Evolutionary conservation across 305 asterid species (phyloP).

Genomic region (Withania somnifera): DNA sequence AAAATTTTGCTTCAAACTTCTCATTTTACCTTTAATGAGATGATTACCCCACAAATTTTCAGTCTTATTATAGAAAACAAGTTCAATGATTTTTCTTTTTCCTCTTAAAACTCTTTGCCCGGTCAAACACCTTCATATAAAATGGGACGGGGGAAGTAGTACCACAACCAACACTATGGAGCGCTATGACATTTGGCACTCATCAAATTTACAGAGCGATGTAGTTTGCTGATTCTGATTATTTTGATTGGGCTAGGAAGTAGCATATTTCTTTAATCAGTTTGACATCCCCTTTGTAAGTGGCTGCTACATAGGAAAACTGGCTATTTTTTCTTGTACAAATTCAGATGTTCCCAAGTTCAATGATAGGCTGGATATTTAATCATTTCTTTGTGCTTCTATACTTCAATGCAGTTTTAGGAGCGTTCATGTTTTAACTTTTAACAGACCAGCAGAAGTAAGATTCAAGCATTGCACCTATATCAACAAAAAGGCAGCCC

Average conservation of each 20-base stretch:
- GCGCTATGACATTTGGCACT: neutral
- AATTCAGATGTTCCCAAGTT: neutral
- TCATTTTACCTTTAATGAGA: no score
- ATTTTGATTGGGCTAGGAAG: no score
- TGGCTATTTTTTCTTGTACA: neutral
- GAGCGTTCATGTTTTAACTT: neutral
- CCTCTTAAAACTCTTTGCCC: fast-evolving
- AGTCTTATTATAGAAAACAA: neutral
- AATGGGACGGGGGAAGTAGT: neutral
- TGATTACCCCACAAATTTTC: no score
- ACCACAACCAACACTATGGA: neutral
- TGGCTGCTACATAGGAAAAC: neutral
- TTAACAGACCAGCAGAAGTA: neutral
- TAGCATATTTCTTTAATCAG: no score
- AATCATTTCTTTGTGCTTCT: neutral
- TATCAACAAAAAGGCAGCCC: no score
- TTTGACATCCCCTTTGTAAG: neutral
- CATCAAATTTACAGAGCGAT: neutral
- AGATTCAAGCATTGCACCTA: neutral
- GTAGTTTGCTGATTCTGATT: neutral
- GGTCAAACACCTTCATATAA: neutral
- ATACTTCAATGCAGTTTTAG: neutral
- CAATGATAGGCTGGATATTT: no score
- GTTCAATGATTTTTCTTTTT: neutral
- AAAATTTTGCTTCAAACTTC: neutral